A percentile compares a stretch with the other conserved stretches of the same genome.
Evolutionary conservation across 1,139 yeast species (phyloP).

Genomic region (Debaryomyces robertsiae): DNA sequence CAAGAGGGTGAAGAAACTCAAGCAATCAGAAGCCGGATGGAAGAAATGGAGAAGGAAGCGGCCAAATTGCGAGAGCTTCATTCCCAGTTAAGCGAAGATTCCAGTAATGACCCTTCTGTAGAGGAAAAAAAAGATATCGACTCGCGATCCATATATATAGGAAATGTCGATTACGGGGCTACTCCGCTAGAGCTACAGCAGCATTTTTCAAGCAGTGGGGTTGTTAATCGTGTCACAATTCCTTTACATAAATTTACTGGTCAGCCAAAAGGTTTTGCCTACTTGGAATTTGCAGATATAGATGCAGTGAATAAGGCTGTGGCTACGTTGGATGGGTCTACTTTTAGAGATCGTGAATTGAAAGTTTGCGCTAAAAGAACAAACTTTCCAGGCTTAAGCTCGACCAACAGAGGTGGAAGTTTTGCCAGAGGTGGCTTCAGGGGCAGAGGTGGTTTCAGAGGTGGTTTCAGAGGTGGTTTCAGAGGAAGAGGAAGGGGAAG

Average conservation of each 20-base stretch:
- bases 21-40: slow-evolving; percentile 18
- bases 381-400: slow-evolving; percentile 67
- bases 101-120: slow-evolving; percentile 22
- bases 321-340: slow-evolving; percentile 60
- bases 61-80: slow-evolving; percentile 30
- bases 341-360: slow-evolving; percentile 67
- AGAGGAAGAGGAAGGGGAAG: slow-evolving; percentile 32
- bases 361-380: slow-evolving; percentile 80
- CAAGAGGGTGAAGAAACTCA: slow-evolving; percentile 15
- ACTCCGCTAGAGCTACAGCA: slow-evolving; percentile 83
- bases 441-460: slow-evolving; percentile 26
- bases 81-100: slow-evolving; percentile 21
- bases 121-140: slow-evolving; percentile 54
- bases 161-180: slow-evolving; percentile 80
- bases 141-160: slow-evolving; percentile 80
- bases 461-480: slow-evolving; percentile 14
- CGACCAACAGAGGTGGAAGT: slow-evolving; percentile 48
- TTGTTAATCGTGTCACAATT: slow-evolving; percentile 82
- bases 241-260: slow-evolving; percentile 72
- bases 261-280: slow-evolving; percentile 84
- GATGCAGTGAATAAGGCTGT: slow-evolving; percentile 67
- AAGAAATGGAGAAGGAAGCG: slow-evolving; percentile 34
- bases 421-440: slow-evolving; percentile 24
- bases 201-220: slow-evolving; percentile 74
- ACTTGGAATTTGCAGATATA: slow-evolving; percentile 72